Percentiles rank a stretch among this genome's conserved stretches.
Evolutionary conservation across 768 basidiomycete species (phyloP).

Genomic region (Lactarius vividus): DNA sequence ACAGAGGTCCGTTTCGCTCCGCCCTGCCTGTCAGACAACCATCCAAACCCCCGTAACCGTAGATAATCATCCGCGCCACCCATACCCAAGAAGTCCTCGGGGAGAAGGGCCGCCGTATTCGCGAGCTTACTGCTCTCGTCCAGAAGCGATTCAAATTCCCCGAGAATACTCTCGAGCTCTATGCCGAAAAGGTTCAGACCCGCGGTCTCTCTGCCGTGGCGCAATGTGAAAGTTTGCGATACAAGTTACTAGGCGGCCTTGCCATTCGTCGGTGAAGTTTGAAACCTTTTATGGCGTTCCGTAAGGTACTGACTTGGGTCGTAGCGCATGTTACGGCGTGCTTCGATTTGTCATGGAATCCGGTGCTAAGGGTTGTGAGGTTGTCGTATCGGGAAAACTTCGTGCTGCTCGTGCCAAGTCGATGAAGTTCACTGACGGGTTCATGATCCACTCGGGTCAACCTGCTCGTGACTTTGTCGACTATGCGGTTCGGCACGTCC

Average conservation of each 20-base stretch:
- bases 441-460: slow-evolving; percentile 99
- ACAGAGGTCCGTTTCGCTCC: slow-evolving; percentile 65
- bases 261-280: slow-evolving; percentile 88
- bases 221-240: slow-evolving; percentile 96
- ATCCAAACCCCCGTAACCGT: slow-evolving; percentile 19
- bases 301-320: background rate
- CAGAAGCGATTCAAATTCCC: slow-evolving; percentile 99
- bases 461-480: slow-evolving; percentile 96
- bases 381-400: slow-evolving; percentile 99
- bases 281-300: background rate
- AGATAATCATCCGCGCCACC: slow-evolving; percentile 99
- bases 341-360: slow-evolving; percentile 99
- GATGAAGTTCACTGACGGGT: slow-evolving; percentile 99
- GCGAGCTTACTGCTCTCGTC: slow-evolving; percentile 96
- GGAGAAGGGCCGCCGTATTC: slow-evolving; percentile 98
- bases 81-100: slow-evolving; percentile 99
- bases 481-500: slow-evolving; percentile 95
- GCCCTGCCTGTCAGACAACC: background rate
- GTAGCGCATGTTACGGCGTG: slow-evolving; percentile 97
- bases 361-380: slow-evolving; percentile 98
- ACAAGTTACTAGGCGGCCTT: slow-evolving; percentile 99
- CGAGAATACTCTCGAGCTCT: slow-evolving; percentile 97
- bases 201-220: slow-evolving; percentile 98
- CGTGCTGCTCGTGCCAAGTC: slow-evolving; percentile 99
- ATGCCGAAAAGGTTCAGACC: slow-evolving; percentile 98